Evolutionary conservation across 495 filamentous ascomycete species (phyloP).

Genomic region (Aspergillus olivimuriae): DNA sequence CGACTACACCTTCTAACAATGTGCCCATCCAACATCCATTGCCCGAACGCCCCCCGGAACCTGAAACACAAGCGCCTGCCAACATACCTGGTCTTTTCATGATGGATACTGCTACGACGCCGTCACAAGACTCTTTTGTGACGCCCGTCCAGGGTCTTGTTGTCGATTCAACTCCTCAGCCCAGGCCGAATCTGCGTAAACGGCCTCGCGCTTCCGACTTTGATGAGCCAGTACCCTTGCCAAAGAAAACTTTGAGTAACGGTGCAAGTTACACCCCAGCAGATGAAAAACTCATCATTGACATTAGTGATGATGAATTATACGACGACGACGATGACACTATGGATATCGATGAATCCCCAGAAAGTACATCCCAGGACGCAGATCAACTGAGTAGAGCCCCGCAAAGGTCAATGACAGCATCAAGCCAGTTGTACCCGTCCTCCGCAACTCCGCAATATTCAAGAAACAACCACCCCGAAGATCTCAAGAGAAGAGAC

Average conservation of each 20-base stretch:
- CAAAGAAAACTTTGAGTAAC: constrained; percentile 59
- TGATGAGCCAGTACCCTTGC: constrained; percentile 41
- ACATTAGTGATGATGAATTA: constrained; percentile 63
- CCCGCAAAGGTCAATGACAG: background rate
- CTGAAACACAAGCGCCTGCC: constrained; percentile 20
- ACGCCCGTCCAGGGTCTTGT: constrained; percentile 7
- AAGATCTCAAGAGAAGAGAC: constrained; percentile 58
- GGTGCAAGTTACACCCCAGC: constrained; percentile 9
- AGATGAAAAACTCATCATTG: constrained; percentile 51
- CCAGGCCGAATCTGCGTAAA: constrained; percentile 50
- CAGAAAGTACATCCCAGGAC: constrained; percentile 3
- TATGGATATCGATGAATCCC: constrained; percentile 26
- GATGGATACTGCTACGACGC: constrained; percentile 20
- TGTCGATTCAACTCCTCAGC: constrained; percentile 21
- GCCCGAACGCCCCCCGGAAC: constrained; percentile 36
- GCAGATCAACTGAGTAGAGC: background rate
- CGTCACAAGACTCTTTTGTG: constrained; percentile 2
- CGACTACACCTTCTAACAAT: background rate
- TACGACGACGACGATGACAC: constrained; percentile 31
- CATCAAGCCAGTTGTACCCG: constrained; percentile 15
- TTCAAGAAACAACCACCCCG: constrained; percentile 31
- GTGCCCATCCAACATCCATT: constrained; percentile 33
- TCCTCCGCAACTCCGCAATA: constrained; percentile 33
- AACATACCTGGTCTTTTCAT: constrained; percentile 51
- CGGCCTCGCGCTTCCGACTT: constrained; percentile 85